phyloP scores from a whole-genome alignment of 2,329 filamentous ascomycete genomes.

The Microcyclospora tardicrescens region DNA sequence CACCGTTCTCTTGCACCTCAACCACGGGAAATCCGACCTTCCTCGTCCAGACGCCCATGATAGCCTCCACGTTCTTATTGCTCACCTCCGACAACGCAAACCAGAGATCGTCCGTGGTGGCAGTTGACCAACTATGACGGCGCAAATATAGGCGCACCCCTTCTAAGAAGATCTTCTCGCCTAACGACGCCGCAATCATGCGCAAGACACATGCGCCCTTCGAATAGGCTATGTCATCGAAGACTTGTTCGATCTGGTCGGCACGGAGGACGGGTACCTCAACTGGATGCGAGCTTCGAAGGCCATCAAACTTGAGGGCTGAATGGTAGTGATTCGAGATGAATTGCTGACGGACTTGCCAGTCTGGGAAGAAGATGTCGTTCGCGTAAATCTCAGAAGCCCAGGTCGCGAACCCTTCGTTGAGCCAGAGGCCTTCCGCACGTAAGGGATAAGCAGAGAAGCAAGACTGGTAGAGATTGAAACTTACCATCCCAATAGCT shows the following conservation, averaged over 20 bases:
- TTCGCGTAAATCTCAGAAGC: slow-evolving; percentile 75
- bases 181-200: slow-evolving; percentile 82
- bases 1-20: too few species aligned
- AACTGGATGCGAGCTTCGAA: slow-evolving; percentile 84
- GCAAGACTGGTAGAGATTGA: too few species aligned
- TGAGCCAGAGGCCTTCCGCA: slow-evolving; percentile 80
- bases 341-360: slow-evolving; percentile 94
- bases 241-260: slow-evolving; percentile 89
- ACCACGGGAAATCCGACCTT: too few species aligned
- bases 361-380: slow-evolving; percentile 82
- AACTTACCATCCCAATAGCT: slow-evolving; percentile 62
- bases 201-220: slow-evolving; percentile 91
- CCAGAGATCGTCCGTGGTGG: slow-evolving; percentile 84
- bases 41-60: slow-evolving; percentile 45
- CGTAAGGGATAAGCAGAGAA: too few species aligned
- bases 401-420: slow-evolving; percentile 94
- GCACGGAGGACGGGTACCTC: slow-evolving; percentile 86
- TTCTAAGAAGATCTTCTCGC: slow-evolving; percentile 71
- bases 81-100: slow-evolving; percentile 71
- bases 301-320: slow-evolving; percentile 74
- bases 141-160: slow-evolving; percentile 82
- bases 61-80: slow-evolving; percentile 63
- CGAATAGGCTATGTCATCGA: slow-evolving; percentile 86
- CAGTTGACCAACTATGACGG: slow-evolving; percentile 71
- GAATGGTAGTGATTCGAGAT: slow-evolving; percentile 83